Evolutionary conservation across 1,284 basidiomycete genomes (phyloP), one percentile per base, ranked within the genome.

Genomic region (Wallemia hederae): DNA sequence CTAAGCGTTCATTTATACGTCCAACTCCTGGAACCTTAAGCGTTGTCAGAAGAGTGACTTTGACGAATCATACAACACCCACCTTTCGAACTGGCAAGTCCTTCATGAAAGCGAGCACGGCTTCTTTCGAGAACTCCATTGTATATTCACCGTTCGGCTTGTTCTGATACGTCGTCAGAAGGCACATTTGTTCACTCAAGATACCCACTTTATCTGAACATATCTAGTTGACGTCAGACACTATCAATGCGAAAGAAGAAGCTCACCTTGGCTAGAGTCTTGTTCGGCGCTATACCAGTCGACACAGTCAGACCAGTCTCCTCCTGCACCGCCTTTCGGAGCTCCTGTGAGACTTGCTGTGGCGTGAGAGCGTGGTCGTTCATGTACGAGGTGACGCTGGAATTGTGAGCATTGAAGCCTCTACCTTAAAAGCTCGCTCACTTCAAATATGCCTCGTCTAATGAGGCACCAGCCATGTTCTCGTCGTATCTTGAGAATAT

Each of bases 61-160:
- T n/a, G 33, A 34, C 14, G 26, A 17, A 49, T 1, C 3, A 17
- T 19, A n/a, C 24, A 22, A 9, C 39, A 49, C 61, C 56, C 26
- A 64, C 67, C 65, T 84, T 86, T 29, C 85, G 79, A 58, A 88
- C 83, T 0, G 83, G 75, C 9, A 88, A 75, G 55, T 80, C 76
- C 14, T 70, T 72, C 78, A 84, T 84, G 71, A 94, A 96, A 0
- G 71, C 71, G 55, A 76, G 76, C 65, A 92, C 81, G 0, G 76
- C 74, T 24, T 79, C 69, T 1, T 76, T 69, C 57, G 83, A 75
- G 67, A 83, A 85, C 1, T 79, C 72, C 31, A 92, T 76, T 65
- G 79, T 77, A 66, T 79, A 94, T 69, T 91, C 86, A 1, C 89
- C 90, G 67, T 94, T 86, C 0, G 90, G 90, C 72, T 96, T 96